Evolutionary conservation across 306 rosid species (phyloP), one percentile per base, ranked within the genome.

Genomic region (Ormosia semicastrata): DNA sequence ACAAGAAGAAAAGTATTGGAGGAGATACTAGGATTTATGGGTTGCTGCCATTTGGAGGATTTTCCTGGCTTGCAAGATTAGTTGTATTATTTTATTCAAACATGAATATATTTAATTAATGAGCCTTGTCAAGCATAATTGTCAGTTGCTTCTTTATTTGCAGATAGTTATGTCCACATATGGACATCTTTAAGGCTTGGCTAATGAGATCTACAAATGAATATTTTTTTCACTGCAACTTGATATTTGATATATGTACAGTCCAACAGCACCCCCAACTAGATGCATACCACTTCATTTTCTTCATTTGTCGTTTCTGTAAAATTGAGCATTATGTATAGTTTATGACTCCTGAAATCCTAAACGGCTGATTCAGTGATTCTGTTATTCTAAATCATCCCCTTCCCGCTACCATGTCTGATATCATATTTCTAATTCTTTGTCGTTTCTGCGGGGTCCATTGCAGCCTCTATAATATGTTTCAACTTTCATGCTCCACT

Each of bases 1-100:
- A 88, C 92, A 89, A 85, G 32, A 72, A 63, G 84, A 83, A 83
- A 39, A 71, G 43, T 66, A 11, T 53, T 71, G 39, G 32, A 81
- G 79, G 56, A 46, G 75, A 60, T 52, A 64, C 58, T 12, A 37
- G 88, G 41, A 52, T 44, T 76, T 78, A 44, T 85, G 67, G 34
- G 50, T 72, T 79, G 89, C 88, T 89, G 97, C 97, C 98, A 90
- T 83, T 81, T 95, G 98, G 98, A 92, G 94, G 86, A 43, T 76
- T 75, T 34, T 82, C 91, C 82, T 69, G 79, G 86, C 77, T 80
- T 73, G 71, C 43, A 32, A 83, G 71, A 68, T 83, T 83, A 30
- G 63, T 77, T 83, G 47, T 32, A 73, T 68, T 59, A 83, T 85
- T 83, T 71, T 74, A 77, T 85, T 81, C 37, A 57, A 71, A 57